phyloP scores from a whole-genome alignment of 192 early-diverging fungal genomes.

The Backusella australiensis region DNA sequence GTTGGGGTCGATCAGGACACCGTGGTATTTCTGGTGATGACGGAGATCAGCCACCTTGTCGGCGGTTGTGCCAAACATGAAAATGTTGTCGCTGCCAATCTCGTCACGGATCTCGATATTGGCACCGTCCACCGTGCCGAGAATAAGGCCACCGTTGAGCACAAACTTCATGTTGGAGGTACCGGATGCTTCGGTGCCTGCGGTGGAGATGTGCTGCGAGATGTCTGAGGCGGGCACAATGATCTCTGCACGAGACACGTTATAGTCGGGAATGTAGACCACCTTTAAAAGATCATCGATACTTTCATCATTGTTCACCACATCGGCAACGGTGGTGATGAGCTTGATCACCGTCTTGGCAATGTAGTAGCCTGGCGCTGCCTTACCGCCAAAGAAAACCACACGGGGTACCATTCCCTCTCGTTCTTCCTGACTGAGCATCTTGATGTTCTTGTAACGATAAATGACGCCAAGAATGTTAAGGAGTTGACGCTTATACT shows the following conservation, averaged over 20 bases:
- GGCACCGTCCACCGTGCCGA: slow-evolving; percentile 97
- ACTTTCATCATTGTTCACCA: slow-evolving; percentile 84
- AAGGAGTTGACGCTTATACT: slow-evolving; percentile 99
- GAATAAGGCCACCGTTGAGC: slow-evolving; percentile 95
- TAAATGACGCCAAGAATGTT: slow-evolving; percentile 97
- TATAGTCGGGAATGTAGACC: slow-evolving; percentile 97
- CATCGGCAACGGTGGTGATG: slow-evolving; percentile 89
- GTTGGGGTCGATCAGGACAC: slow-evolving; percentile 72
- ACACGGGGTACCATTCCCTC: slow-evolving; percentile 77
- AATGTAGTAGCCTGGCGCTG: slow-evolving; percentile 96
- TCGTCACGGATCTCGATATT: slow-evolving; percentile 99
- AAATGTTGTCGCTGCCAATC: slow-evolving; percentile 96
- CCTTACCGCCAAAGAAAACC: slow-evolving; percentile 95
- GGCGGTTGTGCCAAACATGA: slow-evolving; percentile 91
- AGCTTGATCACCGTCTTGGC: slow-evolving; percentile 99
- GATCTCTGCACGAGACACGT: slow-evolving; percentile 93
- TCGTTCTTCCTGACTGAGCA: slow-evolving; percentile 69
- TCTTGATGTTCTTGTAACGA: slow-evolving; percentile 85
- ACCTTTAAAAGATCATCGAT: slow-evolving; percentile 91
- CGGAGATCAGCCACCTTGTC: slow-evolving; percentile 93
- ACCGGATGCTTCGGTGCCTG: slow-evolving; percentile 97
- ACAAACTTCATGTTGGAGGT: slow-evolving; percentile 99
- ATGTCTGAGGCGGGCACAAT: slow-evolving; percentile 98
- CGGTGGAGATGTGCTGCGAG: slow-evolving; percentile 99
- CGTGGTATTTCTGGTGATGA: slow-evolving; percentile 83